phyloP scores from a whole-genome alignment of 306 rosid species.

The Albizia julibrissin region DNA sequence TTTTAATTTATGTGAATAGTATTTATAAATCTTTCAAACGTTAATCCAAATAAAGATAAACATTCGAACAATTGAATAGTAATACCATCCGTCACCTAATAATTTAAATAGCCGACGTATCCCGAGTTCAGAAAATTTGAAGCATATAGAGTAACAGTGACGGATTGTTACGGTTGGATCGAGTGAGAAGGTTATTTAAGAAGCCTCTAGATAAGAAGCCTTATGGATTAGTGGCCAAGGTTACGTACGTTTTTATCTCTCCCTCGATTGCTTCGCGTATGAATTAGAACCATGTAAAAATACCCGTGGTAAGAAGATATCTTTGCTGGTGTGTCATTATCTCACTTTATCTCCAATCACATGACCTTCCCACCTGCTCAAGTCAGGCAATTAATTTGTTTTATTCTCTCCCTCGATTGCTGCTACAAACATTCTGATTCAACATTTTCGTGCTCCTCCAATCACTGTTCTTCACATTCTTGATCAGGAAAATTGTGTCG shows the following conservation, averaged over 20 bases:
- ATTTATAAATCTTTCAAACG: too few species aligned
- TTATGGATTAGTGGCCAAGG: not conserved
- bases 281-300: not conserved
- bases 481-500: not conserved
- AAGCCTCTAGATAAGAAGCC: not conserved
- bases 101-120: too few species aligned
- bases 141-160: too few species aligned
- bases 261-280: too few species aligned
- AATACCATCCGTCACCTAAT: too few species aligned
- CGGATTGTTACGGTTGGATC: too few species aligned
- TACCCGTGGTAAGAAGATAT: not conserved
- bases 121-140: too few species aligned
- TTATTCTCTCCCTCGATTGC: not conserved
- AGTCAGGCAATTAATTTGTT: not conserved
- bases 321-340: not conserved
- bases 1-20: too few species aligned
- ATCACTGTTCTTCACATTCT: not conserved
- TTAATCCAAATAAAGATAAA: too few species aligned
- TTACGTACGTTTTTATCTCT: not conserved
- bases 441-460: not conserved
- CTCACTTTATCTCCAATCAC: not conserved
- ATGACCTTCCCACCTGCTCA: not conserved
- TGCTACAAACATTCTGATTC: not conserved
- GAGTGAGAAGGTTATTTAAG: not conserved
- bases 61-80: too few species aligned